Percentiles rank a stretch among this genome's conserved stretches.
These are phyloP conservation scores for Xylaria digitata DNA, from an alignment of 2,329 filamentous ascomycete genomes.

Conservation along the genomic window DNA sequence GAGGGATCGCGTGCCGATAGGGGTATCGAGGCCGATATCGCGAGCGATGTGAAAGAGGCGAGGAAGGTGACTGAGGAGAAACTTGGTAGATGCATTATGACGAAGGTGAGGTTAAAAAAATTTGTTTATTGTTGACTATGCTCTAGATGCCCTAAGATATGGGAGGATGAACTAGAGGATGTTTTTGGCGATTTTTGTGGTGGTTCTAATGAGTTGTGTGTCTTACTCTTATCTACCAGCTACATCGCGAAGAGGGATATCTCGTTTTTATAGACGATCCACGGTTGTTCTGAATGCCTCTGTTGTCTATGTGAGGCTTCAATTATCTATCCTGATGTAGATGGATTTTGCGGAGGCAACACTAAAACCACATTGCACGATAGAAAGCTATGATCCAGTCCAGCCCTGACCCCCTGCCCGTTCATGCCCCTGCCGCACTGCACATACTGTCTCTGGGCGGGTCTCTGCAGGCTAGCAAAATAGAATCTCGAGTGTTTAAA, in stretches of 20 bases:
- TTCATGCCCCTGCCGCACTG: conserved; percentile 9
- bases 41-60: conserved; percentile 37
- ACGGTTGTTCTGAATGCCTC: conserved; percentile 12
- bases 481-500: conserved; percentile 5
- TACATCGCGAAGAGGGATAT: conserved; percentile 27
- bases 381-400: conserved; percentile 24
- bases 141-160: background rate
- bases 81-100: conserved; percentile 36
- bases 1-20: conserved; percentile 42
- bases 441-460: conserved; percentile 7
- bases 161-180: background rate
- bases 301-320: background rate
- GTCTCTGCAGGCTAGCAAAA: conserved; percentile 13
- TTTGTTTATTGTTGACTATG: conserved; percentile 12
- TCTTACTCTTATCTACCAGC: conserved; percentile 17
- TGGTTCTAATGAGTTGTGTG: conserved; percentile 5
- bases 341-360: conserved; percentile 21
- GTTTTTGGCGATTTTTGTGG: conserved; percentile 10
- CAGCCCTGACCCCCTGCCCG: conserved; percentile 22
- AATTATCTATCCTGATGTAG: conserved; percentile 19
- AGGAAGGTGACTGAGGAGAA: conserved; percentile 38
- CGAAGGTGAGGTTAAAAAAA: background rate
- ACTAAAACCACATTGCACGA: conserved; percentile 21
- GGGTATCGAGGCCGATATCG: conserved; percentile 35
- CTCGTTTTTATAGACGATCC: conserved; percentile 34